Conservation (phyloP, 371 early-diverging fungal species). For the Zychaea mexicana region DNA sequence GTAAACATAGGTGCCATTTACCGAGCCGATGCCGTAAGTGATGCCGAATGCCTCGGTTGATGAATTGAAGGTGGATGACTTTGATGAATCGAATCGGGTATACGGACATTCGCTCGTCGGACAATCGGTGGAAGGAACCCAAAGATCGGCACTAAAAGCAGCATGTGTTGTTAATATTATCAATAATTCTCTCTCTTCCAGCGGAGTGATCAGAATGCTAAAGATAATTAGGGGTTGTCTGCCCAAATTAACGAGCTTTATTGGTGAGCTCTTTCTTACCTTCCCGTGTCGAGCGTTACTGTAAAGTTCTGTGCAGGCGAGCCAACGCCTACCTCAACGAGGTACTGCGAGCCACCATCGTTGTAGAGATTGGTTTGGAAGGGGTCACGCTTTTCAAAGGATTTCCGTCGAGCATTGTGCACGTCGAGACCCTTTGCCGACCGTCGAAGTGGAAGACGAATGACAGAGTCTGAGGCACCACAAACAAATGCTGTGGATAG, state of each 20-base stretch:
- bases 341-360: constrained; percentile 36
- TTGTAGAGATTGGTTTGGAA: constrained; percentile 24
- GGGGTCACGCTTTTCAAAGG: neutral
- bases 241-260: no score
- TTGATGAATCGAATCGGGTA: constrained; percentile 21
- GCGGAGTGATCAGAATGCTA: no score
- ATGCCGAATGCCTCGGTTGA: constrained; percentile 22
- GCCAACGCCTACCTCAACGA: constrained; percentile 36
- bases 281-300: constrained; percentile 49
- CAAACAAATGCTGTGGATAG: neutral
- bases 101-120: constrained; percentile 41
- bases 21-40: constrained; percentile 44
- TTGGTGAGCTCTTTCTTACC: constrained; percentile 23
- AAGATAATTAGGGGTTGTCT: no score
- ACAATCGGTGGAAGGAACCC: constrained; percentile 44
- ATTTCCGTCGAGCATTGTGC: neutral
- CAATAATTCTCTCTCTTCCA: no score
- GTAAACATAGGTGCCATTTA: constrained; percentile 42
- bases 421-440: neutral
- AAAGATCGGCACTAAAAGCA: constrained; percentile 42
- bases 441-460: neutral
- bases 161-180: neutral
- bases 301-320: constrained; percentile 43
- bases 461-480: neutral
- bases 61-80: constrained; percentile 33